phyloP scores from a whole-genome alignment of 768 basidiomycete genomes.

The Lactarius vividus region DNA sequence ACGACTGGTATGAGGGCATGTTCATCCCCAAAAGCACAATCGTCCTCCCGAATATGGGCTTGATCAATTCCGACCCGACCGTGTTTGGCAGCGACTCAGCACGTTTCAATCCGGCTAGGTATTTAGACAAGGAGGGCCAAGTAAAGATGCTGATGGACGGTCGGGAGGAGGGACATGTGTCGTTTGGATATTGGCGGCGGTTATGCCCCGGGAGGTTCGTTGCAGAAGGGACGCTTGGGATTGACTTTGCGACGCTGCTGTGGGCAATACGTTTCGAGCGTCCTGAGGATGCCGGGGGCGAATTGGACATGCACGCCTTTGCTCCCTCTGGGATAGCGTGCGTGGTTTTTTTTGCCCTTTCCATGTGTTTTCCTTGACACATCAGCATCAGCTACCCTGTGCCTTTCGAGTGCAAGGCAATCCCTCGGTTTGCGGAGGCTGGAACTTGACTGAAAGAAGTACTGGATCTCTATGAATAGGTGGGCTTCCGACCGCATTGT shows the following conservation, averaged over 20 bases:
- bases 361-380: neutral
- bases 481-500: neutral
- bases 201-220: neutral
- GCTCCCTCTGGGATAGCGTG: neutral
- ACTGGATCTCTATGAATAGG: neutral
- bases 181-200: neutral
- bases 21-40: neutral
- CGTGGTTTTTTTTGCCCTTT: neutral
- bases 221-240: neutral
- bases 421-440: slow-evolving; percentile 11
- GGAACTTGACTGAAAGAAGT: neutral
- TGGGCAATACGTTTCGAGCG: slow-evolving; percentile 2
- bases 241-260: neutral
- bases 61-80: neutral
- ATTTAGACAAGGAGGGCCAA: neutral
- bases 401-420: slow-evolving; percentile 1
- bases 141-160: neutral
- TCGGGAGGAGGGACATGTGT: neutral
- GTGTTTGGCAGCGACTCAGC: neutral
- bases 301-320: neutral
- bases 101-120: neutral
- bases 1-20: neutral
- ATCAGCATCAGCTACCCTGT: neutral
- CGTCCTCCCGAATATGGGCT: neutral
- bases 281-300: neutral